phyloP scores from a whole-genome alignment of 768 basidiomycete genomes.

The Pleurotus djamor region DNA sequence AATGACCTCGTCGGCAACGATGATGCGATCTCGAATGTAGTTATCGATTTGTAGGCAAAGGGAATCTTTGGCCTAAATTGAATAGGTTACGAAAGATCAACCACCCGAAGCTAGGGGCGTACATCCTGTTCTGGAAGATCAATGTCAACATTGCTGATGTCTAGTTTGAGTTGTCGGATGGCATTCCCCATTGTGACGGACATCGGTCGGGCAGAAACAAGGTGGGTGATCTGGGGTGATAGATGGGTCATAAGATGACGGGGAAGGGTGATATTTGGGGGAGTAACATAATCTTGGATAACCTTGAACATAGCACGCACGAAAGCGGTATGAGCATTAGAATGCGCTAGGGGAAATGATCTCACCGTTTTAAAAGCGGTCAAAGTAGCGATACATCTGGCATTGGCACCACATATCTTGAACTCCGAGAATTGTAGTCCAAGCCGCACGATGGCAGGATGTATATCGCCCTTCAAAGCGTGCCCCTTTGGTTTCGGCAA shows the following conservation, averaged over 20 bases:
- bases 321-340: no score
- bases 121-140: constrained; percentile 97
- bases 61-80: constrained; percentile 78
- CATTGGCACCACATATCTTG: constrained; percentile 92
- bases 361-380: constrained; percentile 86
- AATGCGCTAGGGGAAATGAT: no score
- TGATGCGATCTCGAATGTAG: constrained; percentile 93
- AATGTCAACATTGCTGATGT: constrained; percentile 89
- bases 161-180: constrained; percentile 90
- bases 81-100: not conserved
- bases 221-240: constrained; percentile 89
- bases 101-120: constrained; percentile 12
- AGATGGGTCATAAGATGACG: constrained; percentile 91
- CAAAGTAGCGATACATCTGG: constrained; percentile 90
- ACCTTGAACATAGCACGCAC: no score
- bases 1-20: constrained; percentile 91
- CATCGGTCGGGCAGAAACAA: constrained; percentile 87
- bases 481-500: constrained; percentile 58
- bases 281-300: constrained; percentile 88
- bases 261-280: constrained; percentile 82
- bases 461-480: constrained; percentile 79
- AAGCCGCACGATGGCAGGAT: constrained; percentile 83
- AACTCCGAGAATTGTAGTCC: constrained; percentile 92
- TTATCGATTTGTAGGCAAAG: constrained; percentile 86
- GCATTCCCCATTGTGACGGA: constrained; percentile 95